Evolutionary conservation across 371 early-diverging fungal genomes (phyloP).

Genomic region (Mucor lusitanicus): DNA sequence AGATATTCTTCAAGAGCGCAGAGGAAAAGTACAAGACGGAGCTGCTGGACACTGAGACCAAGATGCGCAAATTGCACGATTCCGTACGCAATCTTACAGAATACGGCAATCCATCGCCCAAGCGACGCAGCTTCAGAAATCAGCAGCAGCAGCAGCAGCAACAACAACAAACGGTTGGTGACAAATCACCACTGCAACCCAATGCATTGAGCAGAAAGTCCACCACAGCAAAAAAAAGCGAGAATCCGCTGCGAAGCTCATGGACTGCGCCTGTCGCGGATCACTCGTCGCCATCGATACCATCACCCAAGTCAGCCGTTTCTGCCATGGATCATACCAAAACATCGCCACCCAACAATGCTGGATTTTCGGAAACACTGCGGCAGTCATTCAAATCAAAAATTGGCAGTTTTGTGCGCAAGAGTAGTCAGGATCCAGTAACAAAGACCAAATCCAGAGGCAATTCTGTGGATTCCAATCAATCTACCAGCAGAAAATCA

Average conservation of each 20-base stretch:
- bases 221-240: not conserved
- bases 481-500: not conserved
- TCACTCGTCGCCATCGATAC: not conserved
- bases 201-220: not conserved
- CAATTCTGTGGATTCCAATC: slow-evolving; percentile 12
- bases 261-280: slow-evolving; percentile 1
- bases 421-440: slow-evolving; percentile 19
- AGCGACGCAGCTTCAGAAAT: slow-evolving; percentile 20
- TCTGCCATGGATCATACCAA: not conserved
- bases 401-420: slow-evolving; percentile 25
- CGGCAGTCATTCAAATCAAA: slow-evolving; percentile 19
- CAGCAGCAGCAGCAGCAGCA: slow-evolving; percentile 5
- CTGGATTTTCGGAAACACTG: slow-evolving; percentile 16
- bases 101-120: slow-evolving; percentile 30
- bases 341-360: not conserved
- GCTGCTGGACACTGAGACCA: slow-evolving; percentile 25
- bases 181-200: not conserved
- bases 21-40: slow-evolving; percentile 29
- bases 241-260: slow-evolving; percentile 11
- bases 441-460: slow-evolving; percentile 13
- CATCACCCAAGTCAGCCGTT: not conserved
- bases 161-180: too few relatives aligned
- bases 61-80: slow-evolving; percentile 28
- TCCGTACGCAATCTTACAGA: slow-evolving; percentile 28
- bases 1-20: slow-evolving; percentile 27